Conservation (phyloP, 345 rosid genomes). For the Tarenaya hassleriana region DNA sequence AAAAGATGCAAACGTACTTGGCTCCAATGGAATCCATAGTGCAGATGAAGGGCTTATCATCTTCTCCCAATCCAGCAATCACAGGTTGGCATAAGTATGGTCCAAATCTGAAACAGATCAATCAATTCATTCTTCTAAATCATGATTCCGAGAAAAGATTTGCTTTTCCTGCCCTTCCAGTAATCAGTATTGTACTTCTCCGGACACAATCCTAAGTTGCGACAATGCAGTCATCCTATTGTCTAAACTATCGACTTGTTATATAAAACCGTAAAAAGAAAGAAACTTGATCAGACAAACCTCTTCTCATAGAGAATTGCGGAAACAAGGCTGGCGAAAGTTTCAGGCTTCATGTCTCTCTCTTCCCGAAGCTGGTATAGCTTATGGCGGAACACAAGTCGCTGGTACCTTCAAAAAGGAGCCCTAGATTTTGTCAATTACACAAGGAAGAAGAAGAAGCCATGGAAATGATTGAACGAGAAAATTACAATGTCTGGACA, state of each 20-base stretch:
- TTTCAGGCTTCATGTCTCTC: constrained; percentile 99
- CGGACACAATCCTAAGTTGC: not conserved
- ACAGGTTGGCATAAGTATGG: constrained; percentile 98
- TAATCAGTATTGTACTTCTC: not conserved
- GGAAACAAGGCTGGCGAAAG: constrained; percentile 91
- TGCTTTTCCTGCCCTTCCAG: constrained; percentile 1
- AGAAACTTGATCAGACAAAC: constrained; percentile 18
- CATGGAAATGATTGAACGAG: not conserved
- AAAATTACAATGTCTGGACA: constrained; percentile 72
- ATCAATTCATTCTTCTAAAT: constrained; percentile 11
- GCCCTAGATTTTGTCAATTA: not conserved
- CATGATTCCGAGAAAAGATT: constrained; percentile 1
- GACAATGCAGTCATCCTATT: not conserved
- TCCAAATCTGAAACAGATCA: constrained; percentile 58
- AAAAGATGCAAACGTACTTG: constrained; percentile 72
- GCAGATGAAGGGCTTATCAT: constrained; percentile 93
- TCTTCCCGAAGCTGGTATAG: constrained; percentile 88
- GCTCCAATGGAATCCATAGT: constrained; percentile 99
- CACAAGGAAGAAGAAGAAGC: not conserved
- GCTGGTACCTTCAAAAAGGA: constrained; percentile 64
- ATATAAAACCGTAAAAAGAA: not conserved
- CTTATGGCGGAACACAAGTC: constrained; percentile 83
- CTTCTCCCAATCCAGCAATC: constrained; percentile 90
- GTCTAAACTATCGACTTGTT: too few relatives aligned
- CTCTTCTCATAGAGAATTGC: constrained; percentile 95